These are phyloP conservation scores for Leucocoprinus birnbaumii DNA, from an alignment of 768 basidiomycete species.

Conservation along the genomic window DNA sequence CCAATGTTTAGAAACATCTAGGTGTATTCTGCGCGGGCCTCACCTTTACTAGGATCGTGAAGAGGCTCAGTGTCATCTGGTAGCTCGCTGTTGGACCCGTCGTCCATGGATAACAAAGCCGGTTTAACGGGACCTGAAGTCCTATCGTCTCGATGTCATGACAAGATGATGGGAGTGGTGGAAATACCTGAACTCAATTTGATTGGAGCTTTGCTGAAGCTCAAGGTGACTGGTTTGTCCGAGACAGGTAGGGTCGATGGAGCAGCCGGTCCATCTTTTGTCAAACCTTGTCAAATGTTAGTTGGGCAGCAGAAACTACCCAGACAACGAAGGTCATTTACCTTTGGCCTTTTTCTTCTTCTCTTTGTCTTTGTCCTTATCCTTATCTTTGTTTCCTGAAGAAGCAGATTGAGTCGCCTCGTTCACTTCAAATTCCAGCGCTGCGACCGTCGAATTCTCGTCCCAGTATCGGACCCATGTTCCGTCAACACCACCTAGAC, in stretches of 20 bases:
- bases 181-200: conserved; percentile 29
- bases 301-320: not conserved
- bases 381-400: conserved; percentile 30
- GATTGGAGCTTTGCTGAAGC: conserved; percentile 54
- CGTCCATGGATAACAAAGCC: conserved; percentile 57
- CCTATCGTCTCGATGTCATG: too few relatives aligned
- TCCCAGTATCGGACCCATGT: conserved; percentile 92
- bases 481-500: conserved; percentile 70
- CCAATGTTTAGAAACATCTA: not conserved
- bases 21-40: conserved; percentile 18
- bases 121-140: conserved; percentile 13
- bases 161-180: too few relatives aligned
- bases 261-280: conserved; percentile 34
- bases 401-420: conserved; percentile 36
- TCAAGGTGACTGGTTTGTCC: conserved; percentile 79
- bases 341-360: conserved; percentile 66
- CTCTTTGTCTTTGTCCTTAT: conserved; percentile 40
- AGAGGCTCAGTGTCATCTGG: conserved; percentile 31
- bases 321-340: not conserved
- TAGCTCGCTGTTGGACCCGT: conserved; percentile 43
- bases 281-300: conserved; percentile 20
- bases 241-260: conserved; percentile 72
- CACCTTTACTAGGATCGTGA: conserved; percentile 50
- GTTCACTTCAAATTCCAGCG: conserved; percentile 79
- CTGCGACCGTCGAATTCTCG: conserved; percentile 71